Conservation (phyloP, 148 eudicot genomes). For the Vaccinium vitisidaea region DNA sequence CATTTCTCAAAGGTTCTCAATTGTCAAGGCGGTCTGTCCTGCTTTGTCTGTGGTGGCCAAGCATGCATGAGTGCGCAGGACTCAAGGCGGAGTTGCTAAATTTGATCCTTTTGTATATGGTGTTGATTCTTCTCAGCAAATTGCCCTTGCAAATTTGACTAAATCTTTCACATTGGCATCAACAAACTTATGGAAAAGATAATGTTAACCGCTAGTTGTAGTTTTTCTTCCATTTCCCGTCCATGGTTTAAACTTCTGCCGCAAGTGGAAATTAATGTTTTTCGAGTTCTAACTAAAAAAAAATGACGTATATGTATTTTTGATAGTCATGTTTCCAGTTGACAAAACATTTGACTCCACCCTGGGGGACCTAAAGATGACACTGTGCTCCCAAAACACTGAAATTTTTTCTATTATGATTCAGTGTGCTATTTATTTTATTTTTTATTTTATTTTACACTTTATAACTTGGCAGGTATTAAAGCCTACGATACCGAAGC, state of each 20-base stretch:
- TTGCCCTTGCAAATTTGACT: background rate
- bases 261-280: background rate
- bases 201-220: background rate
- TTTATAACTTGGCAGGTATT: conserved; percentile 48
- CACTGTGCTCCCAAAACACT: background rate
- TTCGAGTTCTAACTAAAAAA: background rate
- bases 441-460: background rate
- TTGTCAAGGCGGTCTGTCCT: background rate
- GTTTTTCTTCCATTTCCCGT: background rate
- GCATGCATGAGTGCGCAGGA: background rate
- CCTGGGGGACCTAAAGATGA: background rate
- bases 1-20: background rate
- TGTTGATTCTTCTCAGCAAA: background rate
- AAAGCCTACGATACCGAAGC: conserved; percentile 81
- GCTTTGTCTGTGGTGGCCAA: background rate
- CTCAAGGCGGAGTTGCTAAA: background rate
- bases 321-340: background rate
- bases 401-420: background rate
- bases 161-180: background rate
- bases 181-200: background rate
- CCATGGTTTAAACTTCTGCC: background rate
- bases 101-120: background rate
- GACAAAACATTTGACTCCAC: background rate
- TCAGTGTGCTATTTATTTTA: background rate
- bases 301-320: background rate